Evolutionary conservation across 2,329 filamentous ascomycete species (phyloP).

Genomic region (Cyphellophora europaea): DNA sequence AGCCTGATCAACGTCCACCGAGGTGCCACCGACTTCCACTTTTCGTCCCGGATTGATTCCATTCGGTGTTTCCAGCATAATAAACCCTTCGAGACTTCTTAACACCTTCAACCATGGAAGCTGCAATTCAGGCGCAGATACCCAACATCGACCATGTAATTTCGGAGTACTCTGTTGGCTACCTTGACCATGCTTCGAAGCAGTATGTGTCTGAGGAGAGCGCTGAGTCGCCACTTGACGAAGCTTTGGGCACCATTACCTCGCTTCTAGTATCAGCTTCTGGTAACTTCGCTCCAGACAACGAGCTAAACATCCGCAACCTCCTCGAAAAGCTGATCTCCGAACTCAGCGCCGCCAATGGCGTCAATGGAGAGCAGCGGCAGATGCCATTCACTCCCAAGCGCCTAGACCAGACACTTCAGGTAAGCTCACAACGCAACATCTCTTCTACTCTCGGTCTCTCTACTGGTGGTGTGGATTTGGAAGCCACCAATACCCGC

Average conservation of each 20-base stretch:
- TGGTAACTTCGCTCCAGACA: slow-evolving; percentile 61
- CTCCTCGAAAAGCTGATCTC: slow-evolving; percentile 86
- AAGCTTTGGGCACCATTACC: slow-evolving; percentile 77
- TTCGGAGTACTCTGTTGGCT: slow-evolving; percentile 88
- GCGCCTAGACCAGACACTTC: slow-evolving; percentile 86
- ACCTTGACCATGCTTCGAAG: slow-evolving; percentile 85
- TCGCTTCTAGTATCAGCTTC: slow-evolving; percentile 89
- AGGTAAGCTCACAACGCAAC: slow-evolving; percentile 87
- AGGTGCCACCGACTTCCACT: no score
- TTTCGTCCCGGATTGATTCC: no score
- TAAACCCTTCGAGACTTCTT: no score
- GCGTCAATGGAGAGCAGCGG: slow-evolving; percentile 53
- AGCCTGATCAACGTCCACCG: no score
- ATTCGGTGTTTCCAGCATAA: no score
- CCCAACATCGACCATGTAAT: slow-evolving; percentile 82
- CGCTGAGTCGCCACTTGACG: slow-evolving; percentile 65
- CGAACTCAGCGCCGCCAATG: slow-evolving; percentile 66
- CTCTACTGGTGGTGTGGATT: slow-evolving; percentile 71
- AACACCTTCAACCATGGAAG: slow-evolving; percentile 59
- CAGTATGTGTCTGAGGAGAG: slow-evolving; percentile 64
- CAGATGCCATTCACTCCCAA: slow-evolving; percentile 68
- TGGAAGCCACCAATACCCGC: slow-evolving; percentile 83
- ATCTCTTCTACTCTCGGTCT: slow-evolving; percentile 93
- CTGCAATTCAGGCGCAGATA: slow-evolving; percentile 74
- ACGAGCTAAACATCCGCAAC: slow-evolving; percentile 68